A percentile compares a stretch with the other conserved stretches of the same genome.
Conservation (phyloP, 495 filamentous ascomycete species). For the Aspergillus nidulans region DNA sequence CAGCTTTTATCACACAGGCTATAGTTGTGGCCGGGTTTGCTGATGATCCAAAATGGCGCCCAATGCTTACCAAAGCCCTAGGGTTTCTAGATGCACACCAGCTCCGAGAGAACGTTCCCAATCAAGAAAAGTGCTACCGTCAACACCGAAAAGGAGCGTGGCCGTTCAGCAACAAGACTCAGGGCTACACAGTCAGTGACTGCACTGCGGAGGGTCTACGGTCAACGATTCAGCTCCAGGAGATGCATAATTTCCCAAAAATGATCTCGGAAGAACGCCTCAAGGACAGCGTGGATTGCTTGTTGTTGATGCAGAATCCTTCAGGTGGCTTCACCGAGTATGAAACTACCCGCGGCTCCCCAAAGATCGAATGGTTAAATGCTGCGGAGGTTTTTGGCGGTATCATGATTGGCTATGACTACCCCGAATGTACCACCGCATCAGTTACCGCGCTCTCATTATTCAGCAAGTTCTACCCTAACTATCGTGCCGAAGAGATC, state of each 20-base stretch:
- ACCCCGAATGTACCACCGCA: conserved; percentile 95
- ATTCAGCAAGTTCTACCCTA: conserved; percentile 76
- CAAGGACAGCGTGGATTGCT: conserved; percentile 82
- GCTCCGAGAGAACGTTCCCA: conserved; percentile 74
- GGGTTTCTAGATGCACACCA: conserved; percentile 89
- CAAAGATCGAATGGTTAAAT: conserved; percentile 79
- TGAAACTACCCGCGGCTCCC: conserved; percentile 72
- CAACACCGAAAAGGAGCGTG: conserved; percentile 91
- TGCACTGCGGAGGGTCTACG: conserved; percentile 90
- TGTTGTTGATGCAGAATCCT: conserved; percentile 87
- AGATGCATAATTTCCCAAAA: conserved; percentile 67
- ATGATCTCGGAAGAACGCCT: conserved; percentile 70
- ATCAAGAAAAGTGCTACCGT: conserved; percentile 80
- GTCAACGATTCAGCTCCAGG: conserved; percentile 79
- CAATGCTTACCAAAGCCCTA: conserved; percentile 80
- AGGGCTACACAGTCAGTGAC: conserved; percentile 94
- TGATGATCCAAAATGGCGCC: conserved; percentile 68
- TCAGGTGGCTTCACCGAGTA: conserved; percentile 89
- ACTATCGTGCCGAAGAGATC: conserved; percentile 75
- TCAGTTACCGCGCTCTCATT: conserved; percentile 83
- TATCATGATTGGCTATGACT: conserved; percentile 98
- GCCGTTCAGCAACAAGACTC: conserved; percentile 87
- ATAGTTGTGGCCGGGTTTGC: conserved; percentile 75
- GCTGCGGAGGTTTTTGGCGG: conserved; percentile 94
- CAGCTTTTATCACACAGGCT: conserved; percentile 79